These are phyloP conservation scores for Yamadazyma scolyti DNA, from an alignment of 805 yeast species.

Conservation along the genomic window DNA sequence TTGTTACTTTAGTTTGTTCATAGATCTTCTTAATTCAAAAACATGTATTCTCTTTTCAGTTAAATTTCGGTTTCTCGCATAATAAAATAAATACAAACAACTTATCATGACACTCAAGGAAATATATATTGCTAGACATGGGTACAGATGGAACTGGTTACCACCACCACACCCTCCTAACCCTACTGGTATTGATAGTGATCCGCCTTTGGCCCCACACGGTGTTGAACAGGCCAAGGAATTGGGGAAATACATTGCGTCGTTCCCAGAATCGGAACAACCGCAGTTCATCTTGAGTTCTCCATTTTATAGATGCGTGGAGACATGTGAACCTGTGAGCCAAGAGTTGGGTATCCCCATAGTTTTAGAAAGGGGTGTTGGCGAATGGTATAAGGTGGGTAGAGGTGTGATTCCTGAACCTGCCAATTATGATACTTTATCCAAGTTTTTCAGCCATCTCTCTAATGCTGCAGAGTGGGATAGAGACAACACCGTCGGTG, in stretches of 20 bases:
- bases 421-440: constrained; percentile 47
- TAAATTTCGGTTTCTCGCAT: too few relatives aligned
- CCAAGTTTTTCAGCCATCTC: constrained; percentile 50
- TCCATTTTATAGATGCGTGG: constrained; percentile 87
- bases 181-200: constrained; percentile 89
- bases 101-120: constrained; percentile 44
- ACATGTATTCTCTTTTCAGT: too few relatives aligned
- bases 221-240: constrained; percentile 88
- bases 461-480: constrained; percentile 31
- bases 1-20: constrained; percentile 59
- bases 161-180: constrained; percentile 69
- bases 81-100: too few relatives aligned
- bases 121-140: constrained; percentile 79
- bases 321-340: constrained; percentile 74
- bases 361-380: constrained; percentile 74
- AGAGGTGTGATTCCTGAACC: constrained; percentile 70
- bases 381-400: constrained; percentile 86
- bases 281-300: constrained; percentile 74
- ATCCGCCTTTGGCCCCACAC: constrained; percentile 82
- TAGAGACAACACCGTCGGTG: constrained; percentile 50
- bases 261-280: constrained; percentile 43
- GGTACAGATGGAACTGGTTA: constrained; percentile 84
- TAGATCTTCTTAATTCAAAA: too few relatives aligned
- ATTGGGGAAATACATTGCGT: constrained; percentile 54
- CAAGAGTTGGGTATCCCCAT: constrained; percentile 55